Conservation (phyloP, 805 yeast genomes). For the Yamadazyma takamatsuzukensis region DNA sequence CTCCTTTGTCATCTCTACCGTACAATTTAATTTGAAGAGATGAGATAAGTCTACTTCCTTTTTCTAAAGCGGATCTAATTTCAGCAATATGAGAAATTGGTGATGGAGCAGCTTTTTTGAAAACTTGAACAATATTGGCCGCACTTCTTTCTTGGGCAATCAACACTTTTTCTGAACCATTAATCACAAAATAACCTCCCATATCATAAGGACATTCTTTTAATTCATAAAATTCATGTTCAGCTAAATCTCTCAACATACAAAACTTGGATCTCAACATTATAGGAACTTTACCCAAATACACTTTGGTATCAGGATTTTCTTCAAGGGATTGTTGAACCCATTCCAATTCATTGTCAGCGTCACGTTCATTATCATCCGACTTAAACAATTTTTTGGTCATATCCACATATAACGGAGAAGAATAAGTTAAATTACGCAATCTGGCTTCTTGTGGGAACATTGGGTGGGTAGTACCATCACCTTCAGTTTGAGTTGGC, state of each 20-base stretch:
- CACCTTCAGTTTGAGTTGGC: slow-evolving; percentile 98
- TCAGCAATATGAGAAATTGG: slow-evolving; percentile 96
- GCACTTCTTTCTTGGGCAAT: slow-evolving; percentile 99
- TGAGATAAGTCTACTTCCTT: slow-evolving; percentile 92
- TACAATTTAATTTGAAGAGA: slow-evolving; percentile 91
- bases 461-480: slow-evolving; percentile 98
- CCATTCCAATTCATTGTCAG: slow-evolving; percentile 46
- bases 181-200: slow-evolving; percentile 98
- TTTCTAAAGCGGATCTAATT: slow-evolving; percentile 93
- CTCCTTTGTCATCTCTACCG: slow-evolving; percentile 73
- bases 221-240: slow-evolving; percentile 89
- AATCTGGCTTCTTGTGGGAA: slow-evolving; percentile 98
- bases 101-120: slow-evolving; percentile 95
- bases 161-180: slow-evolving; percentile 96
- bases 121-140: slow-evolving; percentile 97
- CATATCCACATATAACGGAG: slow-evolving; percentile 95
- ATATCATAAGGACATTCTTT: slow-evolving; percentile 99
- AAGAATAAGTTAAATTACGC: slow-evolving; percentile 92
- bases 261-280: slow-evolving; percentile 97
- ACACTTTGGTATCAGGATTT: slow-evolving; percentile 66
- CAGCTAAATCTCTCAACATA: slow-evolving; percentile 83
- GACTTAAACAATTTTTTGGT: slow-evolving; percentile 83
- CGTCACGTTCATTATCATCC: slow-evolving; percentile 55
- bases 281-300: slow-evolving; percentile 95
- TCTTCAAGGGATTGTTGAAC: slow-evolving; percentile 53